Evolutionary conservation across 2,329 filamentous ascomycete species (phyloP), one percentile per base, ranked within the genome.

Genomic region (Fusarium virguliforme): DNA sequence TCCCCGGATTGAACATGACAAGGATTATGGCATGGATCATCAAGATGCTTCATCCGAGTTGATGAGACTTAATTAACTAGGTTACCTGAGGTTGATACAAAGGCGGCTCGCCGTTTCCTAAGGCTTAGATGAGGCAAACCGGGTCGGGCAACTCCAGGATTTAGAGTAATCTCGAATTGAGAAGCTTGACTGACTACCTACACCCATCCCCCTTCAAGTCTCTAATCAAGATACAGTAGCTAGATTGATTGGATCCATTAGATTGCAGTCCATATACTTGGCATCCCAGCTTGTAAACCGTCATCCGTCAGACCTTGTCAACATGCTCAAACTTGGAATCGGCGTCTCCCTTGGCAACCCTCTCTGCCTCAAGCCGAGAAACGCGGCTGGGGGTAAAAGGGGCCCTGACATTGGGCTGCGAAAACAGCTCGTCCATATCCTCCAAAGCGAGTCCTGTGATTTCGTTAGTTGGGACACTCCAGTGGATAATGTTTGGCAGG

Each of bases 1-100:
- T 60, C 68, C 68, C 68, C 68, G 38, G 68, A 55, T 28, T 50
- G 43, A 30, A 30, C 28, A 30, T 30, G 18, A 48, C 43, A 30
- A 48, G 43, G 32, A 1, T 12, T 34, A 32, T 18, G 30, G 8
- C 8, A 32, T 32, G 18, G 18, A 32, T 32, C 41, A 46, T 46
- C 41, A 46, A 15, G 18, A 18, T 18, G 18, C 18, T 18, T 18
- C 18, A 18, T 18, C 18, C 18, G 18, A 18, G 18, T 18, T 18
- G 18, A 18, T 18, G 18, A 18, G 2, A 18, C 18, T 18, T 18
- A 18, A 18, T 18, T 18, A 18, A 18, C 18, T 18, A 18, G 18
- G 18, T 18, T 18, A 18, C 18, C 18, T 18, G 2, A 18, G 18
- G 18, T 18, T 18, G 18, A 18, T 18, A 18, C 18, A 18, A 18